These are phyloP conservation scores for Teunomyces funiuensis DNA, from an alignment of 805 yeast species.

Conservation along the genomic window DNA sequence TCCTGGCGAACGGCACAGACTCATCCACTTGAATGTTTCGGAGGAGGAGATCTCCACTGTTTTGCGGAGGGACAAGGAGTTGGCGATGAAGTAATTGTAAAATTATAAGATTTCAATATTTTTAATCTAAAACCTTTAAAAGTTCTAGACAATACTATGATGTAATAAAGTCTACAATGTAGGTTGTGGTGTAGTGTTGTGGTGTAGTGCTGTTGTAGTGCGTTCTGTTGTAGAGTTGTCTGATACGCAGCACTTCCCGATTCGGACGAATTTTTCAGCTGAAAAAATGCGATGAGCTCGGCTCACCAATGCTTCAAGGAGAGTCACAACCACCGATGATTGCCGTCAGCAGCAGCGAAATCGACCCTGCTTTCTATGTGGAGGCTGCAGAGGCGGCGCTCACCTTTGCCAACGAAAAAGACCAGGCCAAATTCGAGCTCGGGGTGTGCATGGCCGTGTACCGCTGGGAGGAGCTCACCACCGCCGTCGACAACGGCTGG, in stretches of 20 bases:
- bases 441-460: slow-evolving; percentile 92
- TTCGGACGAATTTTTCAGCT: slow-evolving; percentile 3
- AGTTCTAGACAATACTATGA: no score
- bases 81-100: not conserved
- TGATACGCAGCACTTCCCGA: no score
- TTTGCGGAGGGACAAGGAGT: slow-evolving; percentile 34
- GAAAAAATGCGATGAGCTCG: not conserved
- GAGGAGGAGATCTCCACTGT: slow-evolving; percentile 67
- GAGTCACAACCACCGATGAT: not conserved
- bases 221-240: no score
- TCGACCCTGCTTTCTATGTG: slow-evolving; percentile 52
- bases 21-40: slow-evolving; percentile 65
- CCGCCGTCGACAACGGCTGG: slow-evolving; percentile 92
- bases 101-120: no score
- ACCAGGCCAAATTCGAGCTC: slow-evolving; percentile 84
- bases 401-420: slow-evolving; percentile 55
- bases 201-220: no score
- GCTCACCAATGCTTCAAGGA: no score
- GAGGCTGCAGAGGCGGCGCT: slow-evolving; percentile 47
- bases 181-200: no score
- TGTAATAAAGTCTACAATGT: no score
- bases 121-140: no score
- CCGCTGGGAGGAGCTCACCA: slow-evolving; percentile 82
- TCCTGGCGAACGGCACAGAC: slow-evolving; percentile 64
- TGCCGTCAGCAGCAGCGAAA: slow-evolving; percentile 23